Conservation (phyloP, 371 early-diverging fungal species). For the Ecytonucleospora hepatopenaei region DNA sequence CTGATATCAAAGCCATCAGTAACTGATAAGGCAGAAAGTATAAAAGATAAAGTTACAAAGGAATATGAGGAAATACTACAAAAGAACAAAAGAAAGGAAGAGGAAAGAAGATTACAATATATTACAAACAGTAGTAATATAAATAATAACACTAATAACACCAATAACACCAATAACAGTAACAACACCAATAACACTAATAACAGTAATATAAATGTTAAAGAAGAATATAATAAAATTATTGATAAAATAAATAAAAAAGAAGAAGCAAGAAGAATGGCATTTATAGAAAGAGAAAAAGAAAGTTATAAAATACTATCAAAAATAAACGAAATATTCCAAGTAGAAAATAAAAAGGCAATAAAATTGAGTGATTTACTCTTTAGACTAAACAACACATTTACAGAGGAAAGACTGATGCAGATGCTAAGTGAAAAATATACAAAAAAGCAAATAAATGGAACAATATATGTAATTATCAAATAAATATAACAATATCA, state of each 20-base stretch:
- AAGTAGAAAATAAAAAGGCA: constrained; percentile 23
- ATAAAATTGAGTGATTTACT: constrained; percentile 23
- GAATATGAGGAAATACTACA: background rate
- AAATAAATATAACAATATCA: background rate
- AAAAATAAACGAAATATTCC: constrained; percentile 23
- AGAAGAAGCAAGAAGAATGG: constrained; percentile 46
- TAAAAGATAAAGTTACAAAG: background rate
- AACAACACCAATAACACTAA: too few relatives aligned
- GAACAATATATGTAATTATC: constrained; percentile 15
- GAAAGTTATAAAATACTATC: constrained; percentile 19
- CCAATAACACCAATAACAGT: too few relatives aligned
- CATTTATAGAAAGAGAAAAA: constrained; percentile 42
- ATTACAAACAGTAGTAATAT: too few relatives aligned
- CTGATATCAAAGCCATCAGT: background rate
- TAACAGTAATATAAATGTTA: background rate
- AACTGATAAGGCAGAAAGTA: background rate
- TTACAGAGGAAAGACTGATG: constrained; percentile 8
- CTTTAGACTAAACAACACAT: background rate
- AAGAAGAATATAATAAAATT: constrained; percentile 17
- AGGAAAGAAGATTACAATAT: background rate
- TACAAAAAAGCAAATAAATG: constrained; percentile 26
- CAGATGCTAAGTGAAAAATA: constrained; percentile 19
- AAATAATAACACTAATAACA: too few relatives aligned
- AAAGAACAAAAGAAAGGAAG: background rate
- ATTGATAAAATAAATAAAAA: constrained; percentile 51